These are phyloP conservation scores for Ambrosia hybrid DNA, from an alignment of 140 eudicot species.

Conservation along the genomic window DNA sequence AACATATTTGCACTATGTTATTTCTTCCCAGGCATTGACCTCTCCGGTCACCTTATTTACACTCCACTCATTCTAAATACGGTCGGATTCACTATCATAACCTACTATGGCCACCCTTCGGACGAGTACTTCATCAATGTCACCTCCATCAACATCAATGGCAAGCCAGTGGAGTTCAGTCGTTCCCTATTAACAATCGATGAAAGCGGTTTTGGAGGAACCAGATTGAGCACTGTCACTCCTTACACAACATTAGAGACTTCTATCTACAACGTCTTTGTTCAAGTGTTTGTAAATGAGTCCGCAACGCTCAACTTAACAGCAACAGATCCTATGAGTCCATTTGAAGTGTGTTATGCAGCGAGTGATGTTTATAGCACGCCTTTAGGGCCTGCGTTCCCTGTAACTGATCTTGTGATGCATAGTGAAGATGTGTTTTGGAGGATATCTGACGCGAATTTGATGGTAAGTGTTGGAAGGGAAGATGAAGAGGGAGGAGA, in stretches of 20 bases:
- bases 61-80: too few relatives aligned
- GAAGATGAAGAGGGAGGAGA: constrained; percentile 22
- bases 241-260: constrained; percentile 40
- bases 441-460: constrained; percentile 47
- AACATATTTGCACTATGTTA: constrained; percentile 45
- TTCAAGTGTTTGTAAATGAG: constrained; percentile 32
- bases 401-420: constrained; percentile 45
- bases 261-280: constrained; percentile 37
- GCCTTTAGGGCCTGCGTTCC: constrained; percentile 40
- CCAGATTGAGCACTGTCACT: constrained; percentile 41
- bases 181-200: constrained; percentile 33
- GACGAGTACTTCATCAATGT: constrained; percentile 46
- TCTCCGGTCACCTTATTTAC: constrained; percentile 36
- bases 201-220: constrained; percentile 40
- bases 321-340: constrained; percentile 20
- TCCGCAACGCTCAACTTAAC: constrained; percentile 33
- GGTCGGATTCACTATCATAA: constrained; percentile 27
- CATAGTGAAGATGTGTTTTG: constrained; percentile 40
- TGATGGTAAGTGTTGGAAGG: constrained; percentile 36
- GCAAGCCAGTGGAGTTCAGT: constrained; percentile 19
- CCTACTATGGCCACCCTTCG: constrained; percentile 25
- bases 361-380: constrained; percentile 25
- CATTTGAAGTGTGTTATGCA: too few relatives aligned
- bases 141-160: constrained; percentile 41
- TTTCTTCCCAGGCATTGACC: constrained; percentile 42